Evolutionary conservation across 495 filamentous ascomycete genomes (phyloP).

Genomic region (Lentithecium fluviatile): DNA sequence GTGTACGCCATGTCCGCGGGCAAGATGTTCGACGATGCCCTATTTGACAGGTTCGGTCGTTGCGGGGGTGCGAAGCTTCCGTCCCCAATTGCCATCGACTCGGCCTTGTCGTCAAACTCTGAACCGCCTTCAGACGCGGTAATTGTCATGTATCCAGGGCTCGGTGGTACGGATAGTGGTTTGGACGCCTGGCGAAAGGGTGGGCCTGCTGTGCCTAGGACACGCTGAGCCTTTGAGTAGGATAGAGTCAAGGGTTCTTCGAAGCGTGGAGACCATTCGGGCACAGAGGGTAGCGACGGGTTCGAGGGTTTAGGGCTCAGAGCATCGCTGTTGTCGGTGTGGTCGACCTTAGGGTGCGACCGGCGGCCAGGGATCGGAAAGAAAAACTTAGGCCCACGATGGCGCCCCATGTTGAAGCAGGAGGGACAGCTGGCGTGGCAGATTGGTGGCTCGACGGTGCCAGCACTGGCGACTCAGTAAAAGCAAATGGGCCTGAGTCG

Average conservation of each 20-base stretch:
- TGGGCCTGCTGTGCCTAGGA: slow-evolving; percentile 26
- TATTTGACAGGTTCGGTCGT: slow-evolving; percentile 17
- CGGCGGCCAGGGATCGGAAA: slow-evolving; percentile 36
- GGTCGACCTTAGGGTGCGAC: slow-evolving; percentile 7
- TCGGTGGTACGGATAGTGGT: slow-evolving; percentile 17
- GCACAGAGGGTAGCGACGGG: slow-evolving; percentile 5
- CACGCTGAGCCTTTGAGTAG: slow-evolving; percentile 29
- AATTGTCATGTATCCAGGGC: slow-evolving; percentile 35
- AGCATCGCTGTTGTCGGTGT: slow-evolving; percentile 1
- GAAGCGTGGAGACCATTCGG: slow-evolving; percentile 31
- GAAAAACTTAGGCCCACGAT: slow-evolving; percentile 33
- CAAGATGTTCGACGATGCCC: slow-evolving; percentile 36
- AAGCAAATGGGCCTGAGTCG: slow-evolving; percentile 24
- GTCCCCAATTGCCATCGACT: slow-evolving; percentile 27
- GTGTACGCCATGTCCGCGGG: slow-evolving; percentile 11
- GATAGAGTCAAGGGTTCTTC: slow-evolving; percentile 7
- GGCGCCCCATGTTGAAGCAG: slow-evolving; percentile 25
- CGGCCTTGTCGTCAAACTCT: slow-evolving; percentile 22
- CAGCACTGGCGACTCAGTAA: slow-evolving; percentile 19
- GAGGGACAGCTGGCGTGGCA: background rate
- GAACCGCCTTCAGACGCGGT: slow-evolving; percentile 38
- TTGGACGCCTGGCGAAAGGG: slow-evolving; percentile 15
- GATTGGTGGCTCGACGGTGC: slow-evolving; percentile 21
- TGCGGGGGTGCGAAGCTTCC: slow-evolving; percentile 6
- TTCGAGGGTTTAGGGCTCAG: slow-evolving; percentile 3